These are phyloP conservation scores for Arachis hypogaea DNA, from an alignment of 306 rosid species.

Conservation along the genomic window DNA sequence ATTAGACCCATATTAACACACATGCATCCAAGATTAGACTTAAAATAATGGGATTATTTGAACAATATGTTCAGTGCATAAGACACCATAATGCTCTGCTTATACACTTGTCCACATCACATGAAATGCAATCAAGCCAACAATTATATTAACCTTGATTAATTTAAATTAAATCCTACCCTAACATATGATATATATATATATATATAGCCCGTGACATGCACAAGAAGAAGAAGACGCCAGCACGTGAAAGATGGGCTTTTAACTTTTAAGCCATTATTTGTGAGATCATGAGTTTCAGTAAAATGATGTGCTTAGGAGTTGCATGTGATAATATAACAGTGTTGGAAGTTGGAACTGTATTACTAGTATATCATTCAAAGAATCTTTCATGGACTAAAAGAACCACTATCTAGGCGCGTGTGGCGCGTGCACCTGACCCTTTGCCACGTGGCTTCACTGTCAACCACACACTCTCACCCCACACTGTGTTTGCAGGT, in stretches of 20 bases:
- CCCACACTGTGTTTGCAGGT: not conserved
- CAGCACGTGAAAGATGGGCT: constrained; percentile 50
- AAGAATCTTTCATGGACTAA: not conserved
- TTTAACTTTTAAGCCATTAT: constrained; percentile 8
- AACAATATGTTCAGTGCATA: constrained; percentile 22
- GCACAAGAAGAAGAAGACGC: constrained; percentile 40
- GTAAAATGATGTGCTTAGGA: not conserved
- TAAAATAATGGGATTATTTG: constrained; percentile 8
- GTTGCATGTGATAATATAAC: constrained; percentile 45
- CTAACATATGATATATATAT: too few species aligned
- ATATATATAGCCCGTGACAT: constrained; percentile 48
- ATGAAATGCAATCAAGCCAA: not conserved
- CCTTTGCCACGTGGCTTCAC: constrained; percentile 43
- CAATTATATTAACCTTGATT: too few species aligned
- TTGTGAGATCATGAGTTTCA: not conserved
- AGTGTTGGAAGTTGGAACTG: constrained; percentile 31
- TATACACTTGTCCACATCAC: constrained; percentile 37
- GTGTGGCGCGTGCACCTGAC: constrained; percentile 7
- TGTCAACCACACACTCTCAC: constrained; percentile 32
- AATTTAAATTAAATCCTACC: too few species aligned
- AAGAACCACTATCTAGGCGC: constrained; percentile 12
- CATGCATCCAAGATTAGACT: constrained; percentile 5
- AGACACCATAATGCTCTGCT: constrained; percentile 17
- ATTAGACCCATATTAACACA: constrained; percentile 36
- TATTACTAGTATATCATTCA: not conserved